Evolutionary conservation across 2,329 filamentous ascomycete genomes (phyloP).

Genomic region (Pseudogymnoascus sp.): DNA sequence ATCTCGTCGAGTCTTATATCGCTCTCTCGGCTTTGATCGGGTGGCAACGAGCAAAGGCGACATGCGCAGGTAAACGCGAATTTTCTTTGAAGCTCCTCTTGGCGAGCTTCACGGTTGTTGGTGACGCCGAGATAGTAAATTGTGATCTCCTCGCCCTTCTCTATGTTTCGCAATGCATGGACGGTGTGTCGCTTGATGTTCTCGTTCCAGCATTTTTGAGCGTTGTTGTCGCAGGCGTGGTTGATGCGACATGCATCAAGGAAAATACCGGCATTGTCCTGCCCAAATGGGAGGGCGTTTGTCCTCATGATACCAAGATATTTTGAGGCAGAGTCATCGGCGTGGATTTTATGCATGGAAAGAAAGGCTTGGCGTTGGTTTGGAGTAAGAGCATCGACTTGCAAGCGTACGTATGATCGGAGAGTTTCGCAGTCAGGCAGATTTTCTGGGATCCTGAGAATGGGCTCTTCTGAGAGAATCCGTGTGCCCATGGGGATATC

Average conservation of each 20-base stretch:
- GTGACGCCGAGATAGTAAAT: slow-evolving; percentile 28
- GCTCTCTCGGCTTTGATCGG: slow-evolving; percentile 27
- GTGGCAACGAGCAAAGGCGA: slow-evolving; percentile 31
- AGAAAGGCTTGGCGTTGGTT: neutral
- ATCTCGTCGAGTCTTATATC: slow-evolving; percentile 25
- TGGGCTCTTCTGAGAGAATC: slow-evolving; percentile 36
- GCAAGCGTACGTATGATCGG: neutral
- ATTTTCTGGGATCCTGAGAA: slow-evolving; percentile 28
- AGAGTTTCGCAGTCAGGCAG: neutral
- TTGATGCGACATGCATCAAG: slow-evolving; percentile 32
- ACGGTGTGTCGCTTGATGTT: slow-evolving; percentile 27
- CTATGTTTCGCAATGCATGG: slow-evolving; percentile 31
- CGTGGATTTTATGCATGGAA: neutral
- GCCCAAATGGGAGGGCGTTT: slow-evolving; percentile 15
- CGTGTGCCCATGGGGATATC: slow-evolving; percentile 34
- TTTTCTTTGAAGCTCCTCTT: slow-evolving; percentile 22
- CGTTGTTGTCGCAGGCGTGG: slow-evolving; percentile 33
- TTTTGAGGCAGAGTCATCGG: slow-evolving; percentile 1
- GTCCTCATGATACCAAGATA: slow-evolving; percentile 18
- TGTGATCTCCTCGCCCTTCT: slow-evolving; percentile 32
- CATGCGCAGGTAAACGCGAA: slow-evolving; percentile 33
- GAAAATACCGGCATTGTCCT: slow-evolving; percentile 29
- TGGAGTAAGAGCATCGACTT: neutral
- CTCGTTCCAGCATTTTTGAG: slow-evolving; percentile 31
- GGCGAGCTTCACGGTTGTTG: slow-evolving; percentile 22